These are phyloP conservation scores for Gonapodya prolifera DNA, from an alignment of 192 early-diverging fungal genomes.

Conservation along the genomic window DNA sequence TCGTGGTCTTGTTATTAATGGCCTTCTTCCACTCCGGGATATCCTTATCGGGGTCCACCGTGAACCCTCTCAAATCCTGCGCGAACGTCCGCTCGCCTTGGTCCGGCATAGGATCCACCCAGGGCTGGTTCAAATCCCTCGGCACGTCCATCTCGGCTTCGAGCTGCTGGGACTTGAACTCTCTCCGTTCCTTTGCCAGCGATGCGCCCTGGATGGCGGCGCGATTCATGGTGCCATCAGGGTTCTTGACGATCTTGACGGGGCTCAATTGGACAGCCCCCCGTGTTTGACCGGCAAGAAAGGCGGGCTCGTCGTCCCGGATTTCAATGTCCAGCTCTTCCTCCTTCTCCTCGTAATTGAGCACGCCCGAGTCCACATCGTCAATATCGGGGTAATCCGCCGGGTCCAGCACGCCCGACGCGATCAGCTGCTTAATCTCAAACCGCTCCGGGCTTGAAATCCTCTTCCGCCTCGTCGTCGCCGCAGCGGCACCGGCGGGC, in stretches of 20 bases:
- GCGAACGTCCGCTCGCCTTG: constrained; percentile 84
- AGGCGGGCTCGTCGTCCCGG: constrained; percentile 84
- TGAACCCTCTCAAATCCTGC: constrained; percentile 71
- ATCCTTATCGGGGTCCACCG: constrained; percentile 37
- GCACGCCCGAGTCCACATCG: constrained; percentile 72
- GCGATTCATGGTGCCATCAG: constrained; percentile 91
- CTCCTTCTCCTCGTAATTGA: constrained; percentile 74
- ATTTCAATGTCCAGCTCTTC: constrained; percentile 97
- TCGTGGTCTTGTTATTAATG: constrained; percentile 66
- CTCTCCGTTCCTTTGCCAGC: constrained; percentile 85
- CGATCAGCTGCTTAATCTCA: constrained; percentile 96
- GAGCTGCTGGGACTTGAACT: constrained; percentile 56
- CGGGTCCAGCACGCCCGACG: constrained; percentile 76
- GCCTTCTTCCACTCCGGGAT: constrained; percentile 85
- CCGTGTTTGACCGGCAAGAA: constrained; percentile 84
- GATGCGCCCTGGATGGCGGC: constrained; percentile 87
- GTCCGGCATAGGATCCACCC: constrained; percentile 88
- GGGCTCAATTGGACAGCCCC: constrained; percentile 76
- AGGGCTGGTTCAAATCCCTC: constrained; percentile 74
- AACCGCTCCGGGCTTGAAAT: constrained; percentile 89
- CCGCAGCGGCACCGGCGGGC: constrained; percentile 9
- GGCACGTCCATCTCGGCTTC: constrained; percentile 69
- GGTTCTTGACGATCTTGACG: constrained; percentile 96
- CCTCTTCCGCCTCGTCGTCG: constrained; percentile 39
- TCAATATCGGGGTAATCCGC: constrained; percentile 79